Percentiles rank a stretch among this genome's conserved stretches.
Conservation (phyloP, 1,139 yeast species). For the Candida gigantensis region DNA sequence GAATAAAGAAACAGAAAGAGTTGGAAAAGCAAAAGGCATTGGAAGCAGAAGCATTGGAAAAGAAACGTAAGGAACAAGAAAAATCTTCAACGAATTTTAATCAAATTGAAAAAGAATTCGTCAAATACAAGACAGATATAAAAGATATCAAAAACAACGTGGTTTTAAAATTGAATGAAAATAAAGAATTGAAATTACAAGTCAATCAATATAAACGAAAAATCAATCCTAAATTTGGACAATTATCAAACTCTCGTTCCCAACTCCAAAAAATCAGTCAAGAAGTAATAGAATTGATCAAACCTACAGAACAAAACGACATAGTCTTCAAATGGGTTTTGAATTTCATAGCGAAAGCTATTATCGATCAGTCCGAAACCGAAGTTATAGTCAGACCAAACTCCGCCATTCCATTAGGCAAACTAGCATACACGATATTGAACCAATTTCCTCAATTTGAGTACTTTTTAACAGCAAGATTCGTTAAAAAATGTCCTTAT, state of each 20-base stretch:
- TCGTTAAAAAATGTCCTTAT: slow-evolving; percentile 88
- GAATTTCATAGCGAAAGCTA: slow-evolving; percentile 80
- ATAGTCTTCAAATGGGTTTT: slow-evolving; percentile 70
- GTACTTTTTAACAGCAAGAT: slow-evolving; percentile 71
- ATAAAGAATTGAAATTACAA: slow-evolving; percentile 45
- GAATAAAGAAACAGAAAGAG: slow-evolving; percentile 15
- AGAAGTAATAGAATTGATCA: slow-evolving; percentile 53
- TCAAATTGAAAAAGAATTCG: slow-evolving; percentile 47
- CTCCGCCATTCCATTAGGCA: slow-evolving; percentile 80
- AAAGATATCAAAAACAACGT: slow-evolving; percentile 59
- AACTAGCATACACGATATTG: slow-evolving; percentile 58
- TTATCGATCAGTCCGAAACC: slow-evolving; percentile 89
- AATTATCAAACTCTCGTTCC: slow-evolving; percentile 67
- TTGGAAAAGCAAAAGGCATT: slow-evolving; percentile 12
- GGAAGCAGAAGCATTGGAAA: slow-evolving; percentile 16
- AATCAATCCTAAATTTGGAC: slow-evolving; percentile 89
- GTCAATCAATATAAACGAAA: slow-evolving; percentile 58
- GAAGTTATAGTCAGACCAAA: slow-evolving; percentile 82
- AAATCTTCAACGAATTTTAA: slow-evolving; percentile 34
- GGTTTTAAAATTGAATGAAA: slow-evolving; percentile 45
- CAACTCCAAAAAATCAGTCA: slow-evolving; percentile 57
- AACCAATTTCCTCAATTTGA: slow-evolving; percentile 63
- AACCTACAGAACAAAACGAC: slow-evolving; percentile 41
- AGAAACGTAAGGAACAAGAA: slow-evolving; percentile 15
- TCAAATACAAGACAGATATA: slow-evolving; percentile 57